Evolutionary conservation across 2,329 filamentous ascomycete genomes (phyloP).

Genomic region (Cercospora janseana): DNA sequence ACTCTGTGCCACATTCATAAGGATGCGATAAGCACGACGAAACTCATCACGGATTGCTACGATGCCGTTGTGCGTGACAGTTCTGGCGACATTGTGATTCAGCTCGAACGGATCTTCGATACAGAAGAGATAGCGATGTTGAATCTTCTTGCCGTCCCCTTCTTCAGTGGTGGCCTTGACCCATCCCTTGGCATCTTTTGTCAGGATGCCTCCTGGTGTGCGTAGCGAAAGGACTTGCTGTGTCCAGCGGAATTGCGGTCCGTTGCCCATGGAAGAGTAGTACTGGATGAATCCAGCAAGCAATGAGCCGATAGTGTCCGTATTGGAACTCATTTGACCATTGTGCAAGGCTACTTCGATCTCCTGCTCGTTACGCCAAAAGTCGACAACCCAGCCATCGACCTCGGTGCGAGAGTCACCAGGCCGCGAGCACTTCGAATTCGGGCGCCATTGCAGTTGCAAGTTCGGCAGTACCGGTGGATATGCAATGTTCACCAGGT

Average conservation of each 20-base stretch:
- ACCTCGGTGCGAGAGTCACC: constrained; percentile 30
- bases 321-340: constrained; percentile 65
- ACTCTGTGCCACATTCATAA: constrained; percentile 53
- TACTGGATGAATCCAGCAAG: constrained; percentile 87
- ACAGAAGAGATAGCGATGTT: constrained; percentile 78
- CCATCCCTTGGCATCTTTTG: constrained; percentile 81
- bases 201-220: constrained; percentile 64
- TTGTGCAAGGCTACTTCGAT: constrained; percentile 61
- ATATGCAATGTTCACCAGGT: constrained; percentile 75
- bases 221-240: constrained; percentile 76
- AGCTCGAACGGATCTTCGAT: constrained; percentile 91
- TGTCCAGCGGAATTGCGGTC: constrained; percentile 72
- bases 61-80: constrained; percentile 79
- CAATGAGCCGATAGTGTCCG: constrained; percentile 66
- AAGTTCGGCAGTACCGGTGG: constrained; percentile 85
- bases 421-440: constrained; percentile 34
- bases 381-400: constrained; percentile 66
- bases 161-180: constrained; percentile 73
- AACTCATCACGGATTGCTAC: constrained; percentile 82
- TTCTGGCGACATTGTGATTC: constrained; percentile 83
- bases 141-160: constrained; percentile 58
- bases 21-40: constrained; percentile 72
- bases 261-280: constrained; percentile 61
- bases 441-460: constrained; percentile 56
- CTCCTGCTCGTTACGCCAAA: constrained; percentile 72